Base-by-base conservation (phyloP, 2,329 filamentous ascomycete genomes). In the Sclerotinia borealis region DNA sequence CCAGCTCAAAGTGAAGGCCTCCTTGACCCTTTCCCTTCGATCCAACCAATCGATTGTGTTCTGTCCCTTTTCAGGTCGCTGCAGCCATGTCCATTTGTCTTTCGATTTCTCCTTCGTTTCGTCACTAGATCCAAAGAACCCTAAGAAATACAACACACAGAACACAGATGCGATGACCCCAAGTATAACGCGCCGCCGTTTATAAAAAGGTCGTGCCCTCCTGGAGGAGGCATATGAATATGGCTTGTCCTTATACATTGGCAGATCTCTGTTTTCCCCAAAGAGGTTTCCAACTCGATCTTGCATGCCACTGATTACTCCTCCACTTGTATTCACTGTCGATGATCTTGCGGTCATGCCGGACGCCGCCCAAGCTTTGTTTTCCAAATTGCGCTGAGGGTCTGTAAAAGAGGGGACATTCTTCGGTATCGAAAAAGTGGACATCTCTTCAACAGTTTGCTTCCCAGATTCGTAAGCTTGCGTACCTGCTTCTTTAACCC, bases 241-340 rank as follows among this genome's bases (percentile, higher is more conserved):
- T n/a, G 95, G 95, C 76, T 99, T 99, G 78, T 99, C 95, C 78
- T 99, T 99, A 80, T 99, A 99, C 90, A 98, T 93, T 51, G 95
- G 95, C 67, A 99, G 79, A 64, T 85, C 80, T 76, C 39, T 78
- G 72, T 76, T 76, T 29, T 77, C 83, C 43, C 87, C 84, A 66
- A 93, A 87, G 65, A 92, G 82, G 64, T 80, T 81, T 58, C 83
- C 83, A 41, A 91, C 79, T 66, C 83, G 85, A 70, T 84, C 83
- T 55, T 88, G 80, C 45, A 91, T 80, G 54, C 78, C 81, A 64
- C 78, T 77, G 52, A 85, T 73, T 50, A 83, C 69, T 52, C 75
- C 74, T 31, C 70, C 76, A 59, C 68, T 68, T 37, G 66, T 66
- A 59, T 70, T 68, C 34, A 68, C 61, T 11, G 65, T 66, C 25